These are phyloP conservation scores for Fusarium neocosmosporiellum DNA, from an alignment of 2,329 filamentous ascomycete genomes.

Conservation along the genomic window DNA sequence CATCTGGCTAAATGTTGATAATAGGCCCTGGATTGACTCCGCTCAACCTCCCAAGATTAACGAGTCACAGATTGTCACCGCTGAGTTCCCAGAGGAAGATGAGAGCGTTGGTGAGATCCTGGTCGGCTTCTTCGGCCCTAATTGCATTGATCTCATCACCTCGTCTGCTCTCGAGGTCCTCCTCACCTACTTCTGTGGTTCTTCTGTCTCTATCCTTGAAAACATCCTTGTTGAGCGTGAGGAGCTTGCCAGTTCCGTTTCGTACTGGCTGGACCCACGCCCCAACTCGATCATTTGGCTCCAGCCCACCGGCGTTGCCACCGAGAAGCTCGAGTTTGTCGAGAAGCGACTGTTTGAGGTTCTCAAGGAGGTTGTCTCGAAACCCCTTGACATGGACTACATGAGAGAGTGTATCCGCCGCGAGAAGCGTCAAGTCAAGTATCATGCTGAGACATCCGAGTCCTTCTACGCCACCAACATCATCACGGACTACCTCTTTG, in stretches of 20 bases:
- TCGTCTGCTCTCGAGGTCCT: constrained; percentile 82
- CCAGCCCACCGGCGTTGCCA: constrained; percentile 86
- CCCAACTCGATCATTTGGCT: constrained; percentile 89
- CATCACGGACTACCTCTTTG: constrained; percentile 93
- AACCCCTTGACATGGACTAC: constrained; percentile 89
- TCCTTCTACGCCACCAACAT: constrained; percentile 86
- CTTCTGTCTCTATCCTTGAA: constrained; percentile 91
- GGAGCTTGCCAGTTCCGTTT: constrained; percentile 87
- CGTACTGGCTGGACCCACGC: constrained; percentile 81
- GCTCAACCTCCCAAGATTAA: constrained; percentile 78
- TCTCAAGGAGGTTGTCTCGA: constrained; percentile 81
- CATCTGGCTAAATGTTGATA: constrained; percentile 9
- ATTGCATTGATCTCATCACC: constrained; percentile 75
- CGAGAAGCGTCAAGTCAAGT: constrained; percentile 84
- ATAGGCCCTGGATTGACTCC: constrained; percentile 88
- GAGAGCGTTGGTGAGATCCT: constrained; percentile 91
- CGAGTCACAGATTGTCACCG: constrained; percentile 78
- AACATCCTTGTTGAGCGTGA: constrained; percentile 94
- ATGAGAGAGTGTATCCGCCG: constrained; percentile 87
- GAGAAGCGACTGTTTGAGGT: constrained; percentile 88
- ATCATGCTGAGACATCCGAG: constrained; percentile 82
- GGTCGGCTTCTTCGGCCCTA: constrained; percentile 87
- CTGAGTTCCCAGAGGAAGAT: constrained; percentile 96
- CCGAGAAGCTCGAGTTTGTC: constrained; percentile 83
- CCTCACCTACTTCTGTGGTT: constrained; percentile 89